phyloP scores from a whole-genome alignment of 768 basidiomycete species.

The Candolleomyces efflorescens region DNA sequence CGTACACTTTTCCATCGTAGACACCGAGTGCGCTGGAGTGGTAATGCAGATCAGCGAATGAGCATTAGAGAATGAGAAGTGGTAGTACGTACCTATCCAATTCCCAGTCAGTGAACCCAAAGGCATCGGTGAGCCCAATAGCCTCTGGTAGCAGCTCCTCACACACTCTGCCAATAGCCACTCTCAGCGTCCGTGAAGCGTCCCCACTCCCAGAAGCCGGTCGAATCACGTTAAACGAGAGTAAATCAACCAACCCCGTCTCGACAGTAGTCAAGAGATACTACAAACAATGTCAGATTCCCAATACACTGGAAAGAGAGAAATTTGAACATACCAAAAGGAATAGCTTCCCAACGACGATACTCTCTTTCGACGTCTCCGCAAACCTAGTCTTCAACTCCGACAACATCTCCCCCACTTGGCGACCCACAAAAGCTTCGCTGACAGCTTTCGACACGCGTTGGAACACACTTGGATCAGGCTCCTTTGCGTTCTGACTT shows the following conservation, averaged over 20 bases:
- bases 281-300: constrained; percentile 25
- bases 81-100: constrained; percentile 48
- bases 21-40: constrained; percentile 54
- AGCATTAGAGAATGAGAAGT: not conserved
- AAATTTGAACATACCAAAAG: constrained; percentile 33
- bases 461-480: constrained; percentile 54
- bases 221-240: constrained; percentile 50
- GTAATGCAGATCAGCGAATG: not conserved
- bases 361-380: constrained; percentile 25
- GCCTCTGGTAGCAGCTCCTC: constrained; percentile 54
- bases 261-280: constrained; percentile 60
- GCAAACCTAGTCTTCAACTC: constrained; percentile 17
- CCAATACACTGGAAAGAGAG: not conserved
- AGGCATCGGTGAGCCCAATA: constrained; percentile 67
- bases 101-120: constrained; percentile 74
- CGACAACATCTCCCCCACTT: constrained; percentile 46
- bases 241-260: constrained; percentile 50
- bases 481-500: constrained; percentile 29
- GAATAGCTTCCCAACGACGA: constrained; percentile 34
- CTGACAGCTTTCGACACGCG: constrained; percentile 60
- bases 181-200: constrained; percentile 43
- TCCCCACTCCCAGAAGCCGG: constrained; percentile 24
- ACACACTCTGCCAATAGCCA: constrained; percentile 46
- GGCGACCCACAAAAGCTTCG: constrained; percentile 63
- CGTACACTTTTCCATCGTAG: constrained; percentile 61